Evolutionary conservation across 1,284 basidiomycete species (phyloP).

Genomic region (Ceratobasidium sp.): DNA sequence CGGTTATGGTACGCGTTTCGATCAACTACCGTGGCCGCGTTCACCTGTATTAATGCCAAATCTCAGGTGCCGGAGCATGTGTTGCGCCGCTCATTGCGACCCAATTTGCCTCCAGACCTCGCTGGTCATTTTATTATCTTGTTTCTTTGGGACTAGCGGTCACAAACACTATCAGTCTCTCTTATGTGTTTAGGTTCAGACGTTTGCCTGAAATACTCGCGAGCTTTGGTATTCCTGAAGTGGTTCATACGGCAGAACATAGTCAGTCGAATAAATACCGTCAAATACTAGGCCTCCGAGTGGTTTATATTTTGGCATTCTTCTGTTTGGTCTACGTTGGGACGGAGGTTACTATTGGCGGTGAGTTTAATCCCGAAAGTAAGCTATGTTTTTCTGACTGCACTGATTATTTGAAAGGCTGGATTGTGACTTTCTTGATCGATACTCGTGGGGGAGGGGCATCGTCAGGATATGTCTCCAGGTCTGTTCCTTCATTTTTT

Average conservation of each 20-base stretch:
- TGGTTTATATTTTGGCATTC: constrained; percentile 55
- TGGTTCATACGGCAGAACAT: constrained; percentile 26
- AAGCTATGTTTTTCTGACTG: background rate
- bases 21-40: too few species aligned
- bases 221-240: constrained; percentile 36
- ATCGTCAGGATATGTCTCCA: constrained; percentile 59
- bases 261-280: constrained; percentile 35
- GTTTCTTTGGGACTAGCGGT: constrained; percentile 39
- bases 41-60: too few species aligned
- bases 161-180: constrained; percentile 45
- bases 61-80: constrained; percentile 40
- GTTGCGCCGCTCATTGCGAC: constrained; percentile 40
- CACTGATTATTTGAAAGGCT: constrained; percentile 49
- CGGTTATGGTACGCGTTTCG: constrained; percentile 27
- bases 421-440: constrained; percentile 63
- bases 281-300: constrained; percentile 39
- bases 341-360: constrained; percentile 58
- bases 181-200: constrained; percentile 50
- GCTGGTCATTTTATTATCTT: constrained; percentile 44
- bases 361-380: constrained; percentile 44
- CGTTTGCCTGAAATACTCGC: constrained; percentile 43
- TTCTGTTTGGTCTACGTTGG: constrained; percentile 60
- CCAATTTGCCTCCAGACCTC: constrained; percentile 38
- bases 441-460: constrained; percentile 57
- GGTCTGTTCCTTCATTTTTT: background rate